These are phyloP conservation scores for Veloboletus limbatus DNA, from an alignment of 1,284 basidiomycete species.

Conservation along the genomic window DNA sequence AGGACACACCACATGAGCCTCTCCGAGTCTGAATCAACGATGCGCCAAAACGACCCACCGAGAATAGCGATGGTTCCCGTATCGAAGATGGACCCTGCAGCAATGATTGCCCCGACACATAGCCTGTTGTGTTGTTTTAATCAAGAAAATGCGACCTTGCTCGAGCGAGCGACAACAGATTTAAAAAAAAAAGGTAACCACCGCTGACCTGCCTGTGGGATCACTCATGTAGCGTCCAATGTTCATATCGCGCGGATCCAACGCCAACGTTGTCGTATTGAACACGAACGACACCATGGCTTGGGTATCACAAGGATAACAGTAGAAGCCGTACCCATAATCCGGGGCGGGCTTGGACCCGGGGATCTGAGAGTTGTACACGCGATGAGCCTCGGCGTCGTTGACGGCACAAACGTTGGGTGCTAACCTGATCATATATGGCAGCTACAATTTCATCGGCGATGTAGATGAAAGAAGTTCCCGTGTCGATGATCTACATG, in stretches of 20 bases:
- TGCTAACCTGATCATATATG: slow-evolving; percentile 43
- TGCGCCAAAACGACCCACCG: slow-evolving; percentile 6
- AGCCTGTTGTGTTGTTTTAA: neutral
- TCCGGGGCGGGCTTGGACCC: slow-evolving; percentile 40
- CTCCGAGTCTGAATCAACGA: neutral
- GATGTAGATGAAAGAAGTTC: slow-evolving; percentile 57
- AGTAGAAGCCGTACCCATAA: slow-evolving; percentile 48
- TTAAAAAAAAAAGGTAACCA: neutral
- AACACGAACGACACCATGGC: slow-evolving; percentile 50
- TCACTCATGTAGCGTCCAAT: slow-evolving; percentile 43
- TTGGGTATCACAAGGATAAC: slow-evolving; percentile 45
- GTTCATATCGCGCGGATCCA: slow-evolving; percentile 66
- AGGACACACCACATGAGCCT: neutral
- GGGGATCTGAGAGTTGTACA: slow-evolving; percentile 41
- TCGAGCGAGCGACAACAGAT: no score
- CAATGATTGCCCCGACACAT: slow-evolving; percentile 62
- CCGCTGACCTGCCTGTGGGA: slow-evolving; percentile 29
- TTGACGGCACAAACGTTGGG: neutral
- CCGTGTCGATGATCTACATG: slow-evolving; percentile 56
- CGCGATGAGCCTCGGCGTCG: neutral
- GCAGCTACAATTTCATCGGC: slow-evolving; percentile 37
- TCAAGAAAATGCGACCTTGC: neutral
- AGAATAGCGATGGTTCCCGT: slow-evolving; percentile 1
- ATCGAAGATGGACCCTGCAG: slow-evolving; percentile 38
- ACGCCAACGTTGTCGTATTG: slow-evolving; percentile 46